phyloP scores from a whole-genome alignment of 768 basidiomycete species.

The Mrakia gelida region DNA sequence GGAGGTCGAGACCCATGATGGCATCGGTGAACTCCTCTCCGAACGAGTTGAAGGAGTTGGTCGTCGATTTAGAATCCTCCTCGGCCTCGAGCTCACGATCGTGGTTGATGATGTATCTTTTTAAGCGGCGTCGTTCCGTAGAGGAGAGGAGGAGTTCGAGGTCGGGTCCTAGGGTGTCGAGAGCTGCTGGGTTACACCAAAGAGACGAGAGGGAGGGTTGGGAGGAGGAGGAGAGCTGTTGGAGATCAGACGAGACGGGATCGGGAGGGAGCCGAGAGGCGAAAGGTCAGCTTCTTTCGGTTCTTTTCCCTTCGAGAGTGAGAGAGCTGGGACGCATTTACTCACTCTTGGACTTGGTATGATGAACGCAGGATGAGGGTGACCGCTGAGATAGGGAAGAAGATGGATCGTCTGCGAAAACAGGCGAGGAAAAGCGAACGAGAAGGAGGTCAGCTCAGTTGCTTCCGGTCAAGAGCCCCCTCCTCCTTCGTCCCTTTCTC shows the following conservation, averaged over 20 bases:
- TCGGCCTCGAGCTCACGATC: slow-evolving; percentile 23
- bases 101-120: slow-evolving; percentile 1
- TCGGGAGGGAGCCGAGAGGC: not conserved
- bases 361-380: slow-evolving; percentile 22
- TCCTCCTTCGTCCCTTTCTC: not conserved
- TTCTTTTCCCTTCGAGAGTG: not conserved
- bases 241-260: not conserved
- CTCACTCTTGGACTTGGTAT: slow-evolving; percentile 16
- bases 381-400: slow-evolving; percentile 15
- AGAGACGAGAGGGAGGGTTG: slow-evolving; percentile 20
- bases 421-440: not conserved
- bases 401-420: not conserved
- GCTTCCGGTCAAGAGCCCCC: not conserved
- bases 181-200: slow-evolving; percentile 1
- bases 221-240: slow-evolving; percentile 29
- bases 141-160: not conserved
- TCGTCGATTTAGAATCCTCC: not conserved
- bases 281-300: not conserved
- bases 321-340: not conserved
- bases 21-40: not conserved
- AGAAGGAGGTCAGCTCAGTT: not conserved
- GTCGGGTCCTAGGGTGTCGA: not conserved
- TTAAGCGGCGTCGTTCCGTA: not conserved
- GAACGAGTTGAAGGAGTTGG: slow-evolving; percentile 18
- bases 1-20: not conserved